Evolutionary conservation across 2,329 filamentous ascomycete genomes (phyloP).

Genomic region (Neonectria sp.): DNA sequence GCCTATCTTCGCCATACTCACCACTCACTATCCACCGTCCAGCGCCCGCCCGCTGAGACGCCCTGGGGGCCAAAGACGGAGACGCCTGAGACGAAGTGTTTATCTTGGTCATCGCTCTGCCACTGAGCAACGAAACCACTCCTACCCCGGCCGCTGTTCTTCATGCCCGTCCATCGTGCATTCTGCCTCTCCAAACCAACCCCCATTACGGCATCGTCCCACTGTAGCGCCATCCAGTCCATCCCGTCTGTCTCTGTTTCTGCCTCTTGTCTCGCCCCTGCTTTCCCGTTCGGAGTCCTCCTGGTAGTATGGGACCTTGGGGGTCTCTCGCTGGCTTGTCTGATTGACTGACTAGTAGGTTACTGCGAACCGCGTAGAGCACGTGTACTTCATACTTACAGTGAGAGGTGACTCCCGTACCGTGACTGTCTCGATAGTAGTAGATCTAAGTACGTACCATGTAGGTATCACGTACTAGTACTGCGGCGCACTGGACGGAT

Average conservation of each 20-base stretch:
- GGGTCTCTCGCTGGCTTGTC: conserved; percentile 20
- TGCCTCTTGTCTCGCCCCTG: conserved; percentile 9
- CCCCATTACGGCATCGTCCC: conserved; percentile 43
- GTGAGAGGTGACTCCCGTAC: background rate
- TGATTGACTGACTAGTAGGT: conserved; percentile 2
- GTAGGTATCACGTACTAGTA: background rate
- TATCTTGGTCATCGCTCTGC: conserved; percentile 20
- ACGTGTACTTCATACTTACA: background rate
- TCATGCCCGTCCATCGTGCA: conserved; percentile 36
- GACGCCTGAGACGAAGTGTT: conserved; percentile 32
- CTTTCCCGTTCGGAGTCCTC: conserved; percentile 13
- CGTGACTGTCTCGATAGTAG: background rate
- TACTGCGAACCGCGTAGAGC: background rate
- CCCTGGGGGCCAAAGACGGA: conserved; percentile 14
- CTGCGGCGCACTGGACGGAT: background rate
- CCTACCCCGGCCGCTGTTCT: conserved; percentile 28
- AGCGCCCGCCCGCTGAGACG: conserved; percentile 25
- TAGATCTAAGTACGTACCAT: background rate
- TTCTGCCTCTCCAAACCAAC: conserved; percentile 12
- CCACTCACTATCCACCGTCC: conserved; percentile 19
- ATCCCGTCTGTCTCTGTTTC: conserved; percentile 17
- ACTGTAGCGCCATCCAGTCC: conserved; percentile 45
- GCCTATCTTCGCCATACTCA: conserved; percentile 25
- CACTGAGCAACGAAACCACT: conserved; percentile 17
- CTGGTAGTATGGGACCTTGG: conserved; percentile 13